A percentile compares a stretch with the other conserved stretches of the same genome.
Evolutionary conservation across 2,329 filamentous ascomycete species (phyloP).

Genomic region (Dothideomycetidae sp.): DNA sequence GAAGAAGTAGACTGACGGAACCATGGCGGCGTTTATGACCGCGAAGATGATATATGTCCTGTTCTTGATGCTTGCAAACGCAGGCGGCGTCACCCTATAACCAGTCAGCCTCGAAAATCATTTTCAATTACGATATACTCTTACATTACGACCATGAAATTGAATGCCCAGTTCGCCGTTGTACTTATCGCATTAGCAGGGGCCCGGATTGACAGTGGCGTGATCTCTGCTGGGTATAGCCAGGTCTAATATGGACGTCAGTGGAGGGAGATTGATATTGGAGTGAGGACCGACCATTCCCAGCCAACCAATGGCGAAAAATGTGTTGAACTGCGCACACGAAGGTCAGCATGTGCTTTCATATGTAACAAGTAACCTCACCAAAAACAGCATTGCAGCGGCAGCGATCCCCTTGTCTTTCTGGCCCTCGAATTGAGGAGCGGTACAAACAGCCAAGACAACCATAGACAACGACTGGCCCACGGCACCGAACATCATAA

Average conservation of each 20-base stretch:
- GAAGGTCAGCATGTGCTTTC: too few species aligned
- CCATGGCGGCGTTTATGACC: constrained; percentile 41
- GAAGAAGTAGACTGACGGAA: constrained; percentile 30
- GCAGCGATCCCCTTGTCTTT: constrained; percentile 12
- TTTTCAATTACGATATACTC: too few species aligned
- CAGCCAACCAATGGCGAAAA: constrained; percentile 40
- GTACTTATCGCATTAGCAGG: constrained; percentile 23
- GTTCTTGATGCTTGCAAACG: constrained; percentile 42
- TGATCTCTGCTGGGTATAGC: constrained; percentile 16
- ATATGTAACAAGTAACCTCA: too few species aligned
- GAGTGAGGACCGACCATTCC: too few species aligned
- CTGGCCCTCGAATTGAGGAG: not conserved
- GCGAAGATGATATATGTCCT: constrained; percentile 54
- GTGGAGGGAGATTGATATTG: constrained; percentile 16
- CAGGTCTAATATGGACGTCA: constrained; percentile 3
- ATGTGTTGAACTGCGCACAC: constrained; percentile 42
- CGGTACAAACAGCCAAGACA: constrained; percentile 17
- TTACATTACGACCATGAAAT: constrained; percentile 37
- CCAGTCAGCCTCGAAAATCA: too few species aligned
- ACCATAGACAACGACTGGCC: constrained; percentile 27
- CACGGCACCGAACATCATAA: constrained; percentile 57
- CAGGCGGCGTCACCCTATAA: constrained; percentile 39
- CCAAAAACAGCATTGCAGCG: constrained; percentile 28
- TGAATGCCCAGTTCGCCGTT: constrained; percentile 37
- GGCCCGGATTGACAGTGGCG: constrained; percentile 15